Base-by-base conservation (phyloP, 768 basidiomycete genomes). In the Russula sp. region DNA sequence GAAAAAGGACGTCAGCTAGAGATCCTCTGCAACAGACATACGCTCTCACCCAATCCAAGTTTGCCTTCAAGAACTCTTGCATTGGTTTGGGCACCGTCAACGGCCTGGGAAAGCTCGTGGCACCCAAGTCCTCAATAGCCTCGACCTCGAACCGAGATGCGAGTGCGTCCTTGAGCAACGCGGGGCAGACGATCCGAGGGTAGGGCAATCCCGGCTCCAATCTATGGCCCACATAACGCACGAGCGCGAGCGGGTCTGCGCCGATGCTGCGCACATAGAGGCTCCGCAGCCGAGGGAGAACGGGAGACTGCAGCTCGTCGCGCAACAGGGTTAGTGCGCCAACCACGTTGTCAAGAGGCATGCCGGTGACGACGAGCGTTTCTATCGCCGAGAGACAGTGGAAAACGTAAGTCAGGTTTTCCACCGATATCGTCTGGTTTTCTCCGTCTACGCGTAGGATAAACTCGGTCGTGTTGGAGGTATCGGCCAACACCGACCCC, bases 351-450 rank as follows among this genome's bases (percentile, higher is more conserved):
- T 55, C 61, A 35, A 61, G 54, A 8, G 53, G 61, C 54, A 48
- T 61, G 39, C 61, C 61, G 2, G 61, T 61, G 3, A 61, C 61
- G 39, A 61, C 61, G 47, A 61, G 61, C 47, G 54, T 50, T 6
- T 61, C 54, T 22, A 55, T n/a, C 22, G 54, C 47, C 37, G 61
- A 35, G 31, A 61, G 54, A 8, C 44, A 20, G 31, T 53, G 61
- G 37, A 61, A 34, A 22, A 55, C 47, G 47, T 61, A 53, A 45
- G 31, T 40, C 11, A 61, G 47, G 54, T 55, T 55, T 31, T 61
- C 54, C 11, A 27, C 18, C 8, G 61, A 55, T 18, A 55, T 32
- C 6, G 61, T 49, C 54, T 61, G 54, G 48, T 40, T 61, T 3
- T 61, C 61, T 18, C 47, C 61, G 47, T 54, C 52, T 3, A 53